These are phyloP conservation scores for Pseudovirgaria hyperparasitica DNA, from an alignment of 2,329 filamentous ascomycete species.

Conservation along the genomic window DNA sequence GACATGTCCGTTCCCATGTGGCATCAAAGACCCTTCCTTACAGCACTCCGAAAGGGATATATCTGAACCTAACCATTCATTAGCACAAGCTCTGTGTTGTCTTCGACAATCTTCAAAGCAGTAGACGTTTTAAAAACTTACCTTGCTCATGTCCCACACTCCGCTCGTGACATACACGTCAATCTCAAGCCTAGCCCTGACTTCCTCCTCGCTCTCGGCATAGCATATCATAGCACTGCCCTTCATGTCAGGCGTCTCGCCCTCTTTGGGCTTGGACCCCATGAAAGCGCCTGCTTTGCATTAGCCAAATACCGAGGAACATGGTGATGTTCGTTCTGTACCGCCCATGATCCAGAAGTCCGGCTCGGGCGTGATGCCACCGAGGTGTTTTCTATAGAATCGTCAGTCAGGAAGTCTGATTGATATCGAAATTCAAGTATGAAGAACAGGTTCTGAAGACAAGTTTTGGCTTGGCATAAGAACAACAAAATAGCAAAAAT, in stretches of 20 bases:
- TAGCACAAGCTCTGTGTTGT: no score
- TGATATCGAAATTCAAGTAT: no score
- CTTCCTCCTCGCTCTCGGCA: constrained; percentile 57
- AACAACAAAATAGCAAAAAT: neutral
- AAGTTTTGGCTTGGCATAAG: neutral
- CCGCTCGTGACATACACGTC: constrained; percentile 61
- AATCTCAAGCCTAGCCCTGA: constrained; percentile 50
- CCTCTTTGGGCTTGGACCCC: constrained; percentile 51
- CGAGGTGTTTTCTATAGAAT: constrained; percentile 48
- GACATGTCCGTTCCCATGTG: no score
- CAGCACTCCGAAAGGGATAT: no score
- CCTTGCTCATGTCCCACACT: constrained; percentile 59
- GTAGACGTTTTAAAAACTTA: no score
- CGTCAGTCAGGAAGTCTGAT: no score
- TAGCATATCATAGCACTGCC: constrained; percentile 58
- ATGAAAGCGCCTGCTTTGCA: constrained; percentile 48
- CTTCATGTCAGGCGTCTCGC: constrained; percentile 52
- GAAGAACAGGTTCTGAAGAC: no score
- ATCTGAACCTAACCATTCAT: no score
- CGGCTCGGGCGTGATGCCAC: constrained; percentile 38
- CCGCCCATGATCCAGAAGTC: constrained; percentile 54
- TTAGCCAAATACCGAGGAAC: no score
- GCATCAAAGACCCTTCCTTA: no score
- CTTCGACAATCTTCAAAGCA: no score
- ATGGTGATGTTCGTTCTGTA: no score